Evolutionary conservation across 2,329 filamentous ascomycete genomes (phyloP), one percentile per base, ranked within the genome.

Genomic region (Sclerotinia nivalis): DNA sequence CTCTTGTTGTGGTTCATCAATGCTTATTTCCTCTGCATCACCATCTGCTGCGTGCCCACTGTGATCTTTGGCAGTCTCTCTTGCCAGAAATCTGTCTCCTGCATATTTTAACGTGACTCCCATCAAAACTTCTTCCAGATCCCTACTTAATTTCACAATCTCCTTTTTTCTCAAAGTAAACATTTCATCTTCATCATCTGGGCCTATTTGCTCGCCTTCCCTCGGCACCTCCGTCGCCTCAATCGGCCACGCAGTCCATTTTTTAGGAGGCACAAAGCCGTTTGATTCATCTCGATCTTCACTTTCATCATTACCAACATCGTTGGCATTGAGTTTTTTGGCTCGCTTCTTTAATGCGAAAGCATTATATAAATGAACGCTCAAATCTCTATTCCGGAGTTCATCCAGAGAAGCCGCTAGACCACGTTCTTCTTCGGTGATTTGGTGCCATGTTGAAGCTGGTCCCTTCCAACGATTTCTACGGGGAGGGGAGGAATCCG

Each of bases 211-310:
- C 71, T 91, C 85, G 28, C 82, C 82, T 20, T 84, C 82, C 22
- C 82, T 81, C 1, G 91, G 92, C 10, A 96, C 88, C 37, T 85
- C 81, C 10, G 83, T 80, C 6, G 86, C 83, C 28, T 84, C 84
- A 76, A 96, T 79, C 6, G 95, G 95, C 95, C 95, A 97, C 0
- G 93, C 91, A 25, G 92, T 92, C 94, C 95, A 97, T 6, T 78
- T 73, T 70, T 85, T 87, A 0, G 86, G 83, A 2, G 86, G 86
- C 6, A 78, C 79, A 84, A 87, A 89, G 12, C 45, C 62, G 12
- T 59, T 55, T 1, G 50, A 28, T 20, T 68, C 59, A 54, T 61
- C 60, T 31, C 34, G 66, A 76, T 76, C 70, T 78, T 80, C 70
- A 73, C 77, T 74, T 40, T 77, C 58, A 43, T 79, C 77, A 58